Evolutionary conservation across 1,284 basidiomycete genomes (phyloP).

Genomic region (Ganoderma lucidum): DNA sequence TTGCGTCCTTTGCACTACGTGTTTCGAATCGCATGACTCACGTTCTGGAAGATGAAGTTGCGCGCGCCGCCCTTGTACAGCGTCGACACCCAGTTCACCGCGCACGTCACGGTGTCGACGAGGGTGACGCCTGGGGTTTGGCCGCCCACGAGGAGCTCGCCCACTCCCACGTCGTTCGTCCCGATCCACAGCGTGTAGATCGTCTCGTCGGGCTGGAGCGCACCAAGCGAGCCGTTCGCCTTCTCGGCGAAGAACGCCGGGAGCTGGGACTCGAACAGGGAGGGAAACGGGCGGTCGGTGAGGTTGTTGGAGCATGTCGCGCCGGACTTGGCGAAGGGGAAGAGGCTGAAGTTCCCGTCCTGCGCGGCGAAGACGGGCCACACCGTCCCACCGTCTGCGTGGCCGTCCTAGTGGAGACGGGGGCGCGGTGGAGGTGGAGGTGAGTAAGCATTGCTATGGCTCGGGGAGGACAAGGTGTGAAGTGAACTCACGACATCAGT

Average conservation of each 20-base stretch:
- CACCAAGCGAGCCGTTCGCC: conserved; percentile 37
- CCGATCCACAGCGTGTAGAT: conserved; percentile 61
- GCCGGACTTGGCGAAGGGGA: conserved; percentile 52
- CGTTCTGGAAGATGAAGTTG: conserved; percentile 58
- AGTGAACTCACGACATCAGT: conserved; percentile 46
- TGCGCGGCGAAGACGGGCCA: conserved; percentile 54
- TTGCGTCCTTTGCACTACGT: not conserved
- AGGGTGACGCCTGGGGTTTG: conserved; percentile 48
- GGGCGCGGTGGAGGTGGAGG: not conserved
- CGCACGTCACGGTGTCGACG: conserved; percentile 51
- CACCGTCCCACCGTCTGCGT: conserved; percentile 47
- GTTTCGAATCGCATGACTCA: conserved; percentile 32
- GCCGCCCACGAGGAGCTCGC: conserved; percentile 48
- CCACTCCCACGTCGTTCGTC: conserved; percentile 54
- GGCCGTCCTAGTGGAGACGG: conserved; percentile 21
- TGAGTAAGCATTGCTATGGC: not conserved
- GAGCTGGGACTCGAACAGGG: conserved; percentile 49
- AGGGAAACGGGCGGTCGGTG: conserved; percentile 47
- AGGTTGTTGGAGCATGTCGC: conserved; percentile 54
- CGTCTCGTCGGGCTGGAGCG: conserved; percentile 45
- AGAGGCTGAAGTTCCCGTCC: conserved; percentile 48
- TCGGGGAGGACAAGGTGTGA: not conserved
- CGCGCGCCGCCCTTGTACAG: conserved; percentile 52
- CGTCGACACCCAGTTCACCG: conserved; percentile 49
- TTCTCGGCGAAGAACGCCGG: conserved; percentile 46